Evolutionary conservation across 2,329 filamentous ascomycete species (phyloP).

Genomic region (Aspergillus texensis): DNA sequence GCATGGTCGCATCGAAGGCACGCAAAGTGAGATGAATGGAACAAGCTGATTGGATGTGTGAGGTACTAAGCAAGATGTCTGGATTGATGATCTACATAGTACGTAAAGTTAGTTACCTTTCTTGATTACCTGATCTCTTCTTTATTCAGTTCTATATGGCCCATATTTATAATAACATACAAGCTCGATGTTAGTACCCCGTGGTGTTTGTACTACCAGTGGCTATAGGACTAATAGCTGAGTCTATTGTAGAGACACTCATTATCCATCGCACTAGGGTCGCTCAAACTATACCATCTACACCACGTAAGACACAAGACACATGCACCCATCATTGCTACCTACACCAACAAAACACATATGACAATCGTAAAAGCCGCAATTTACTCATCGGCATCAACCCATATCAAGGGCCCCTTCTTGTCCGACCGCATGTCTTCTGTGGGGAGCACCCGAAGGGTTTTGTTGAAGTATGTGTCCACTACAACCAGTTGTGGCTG

Average conservation of each 20-base stretch:
- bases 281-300: not conserved
- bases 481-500: constrained; percentile 74
- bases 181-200: too few relatives aligned
- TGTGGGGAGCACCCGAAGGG: constrained; percentile 76
- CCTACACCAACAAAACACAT: not conserved
- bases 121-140: too few relatives aligned
- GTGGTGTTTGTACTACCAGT: too few relatives aligned
- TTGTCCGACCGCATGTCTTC: constrained; percentile 65
- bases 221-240: not conserved
- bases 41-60: too few relatives aligned
- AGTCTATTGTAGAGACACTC: not conserved
- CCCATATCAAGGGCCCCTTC: constrained; percentile 51
- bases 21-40: too few relatives aligned
- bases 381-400: constrained; percentile 42
- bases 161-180: too few relatives aligned
- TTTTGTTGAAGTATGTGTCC: constrained; percentile 93
- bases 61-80: too few relatives aligned
- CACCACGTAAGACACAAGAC: not conserved
- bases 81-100: too few relatives aligned
- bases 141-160: too few relatives aligned
- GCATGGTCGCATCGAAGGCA: too few relatives aligned
- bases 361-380: not conserved
- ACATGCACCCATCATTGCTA: not conserved
- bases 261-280: not conserved
- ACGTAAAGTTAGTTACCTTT: too few relatives aligned